Percentiles rank a stretch among this genome's conserved stretches.
Evolutionary conservation across 164 flowering plant species (phyloP).

Genomic region (Chloranthus sessilifolius): DNA sequence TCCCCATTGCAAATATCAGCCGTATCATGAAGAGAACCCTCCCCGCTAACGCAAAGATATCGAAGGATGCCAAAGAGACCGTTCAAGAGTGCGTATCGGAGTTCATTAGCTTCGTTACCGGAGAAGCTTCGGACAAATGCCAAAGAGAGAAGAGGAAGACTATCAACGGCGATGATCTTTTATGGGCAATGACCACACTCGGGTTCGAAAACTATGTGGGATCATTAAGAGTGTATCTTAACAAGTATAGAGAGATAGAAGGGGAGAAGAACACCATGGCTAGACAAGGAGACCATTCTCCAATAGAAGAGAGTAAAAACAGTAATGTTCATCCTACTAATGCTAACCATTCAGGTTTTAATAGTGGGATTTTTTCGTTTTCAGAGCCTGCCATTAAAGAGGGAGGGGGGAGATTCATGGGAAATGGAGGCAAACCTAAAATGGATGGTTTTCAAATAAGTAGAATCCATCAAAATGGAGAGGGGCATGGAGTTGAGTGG

Average conservation of each 20-base stretch:
- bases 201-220: conserved; percentile 43
- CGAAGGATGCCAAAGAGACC: conserved; percentile 43
- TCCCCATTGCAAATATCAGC: conserved; percentile 43
- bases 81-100: conserved; percentile 48
- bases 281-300: conserved; percentile 20
- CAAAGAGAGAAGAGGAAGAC: conserved; percentile 42
- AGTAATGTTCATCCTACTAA: not conserved
- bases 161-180: conserved; percentile 37
- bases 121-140: conserved; percentile 47
- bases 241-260: conserved; percentile 34
- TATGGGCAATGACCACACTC: conserved; percentile 47
- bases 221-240: conserved; percentile 31
- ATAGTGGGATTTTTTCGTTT: conserved; percentile 19
- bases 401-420: not conserved
- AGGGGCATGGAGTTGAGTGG: conserved; percentile 20
- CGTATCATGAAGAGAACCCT: conserved; percentile 42
- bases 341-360: conserved; percentile 6
- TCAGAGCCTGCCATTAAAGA: conserved; percentile 3
- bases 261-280: conserved; percentile 30
- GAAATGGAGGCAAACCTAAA: conserved; percentile 9
- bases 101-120: conserved; percentile 50
- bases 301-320: not conserved
- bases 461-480: conserved; percentile 15
- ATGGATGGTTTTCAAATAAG: conserved; percentile 4
- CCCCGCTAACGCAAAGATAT: conserved; percentile 37